Base-by-base conservation (phyloP, 805 yeast species). In the Maudiozyma serrabonitensis region DNA sequence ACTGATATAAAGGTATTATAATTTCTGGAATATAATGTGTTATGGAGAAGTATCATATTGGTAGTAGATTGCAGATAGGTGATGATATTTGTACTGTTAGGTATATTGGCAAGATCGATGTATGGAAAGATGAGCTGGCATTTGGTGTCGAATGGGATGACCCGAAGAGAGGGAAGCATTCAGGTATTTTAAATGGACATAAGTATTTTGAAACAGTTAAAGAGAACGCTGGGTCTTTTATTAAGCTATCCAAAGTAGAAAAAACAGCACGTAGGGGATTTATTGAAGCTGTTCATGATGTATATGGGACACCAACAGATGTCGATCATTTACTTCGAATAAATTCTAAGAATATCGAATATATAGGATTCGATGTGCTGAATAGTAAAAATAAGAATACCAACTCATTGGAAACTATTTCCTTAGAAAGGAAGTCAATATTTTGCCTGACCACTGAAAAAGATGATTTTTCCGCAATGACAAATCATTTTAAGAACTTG, bases 121-220 rank as follows among this genome's bases (percentile, higher is more conserved):
- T 68, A 12, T 88, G 96, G 96, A 75, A 77, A 0, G 60, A 63
- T 9, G 69, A 63, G 0, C 40, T 54, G 1, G 88, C 91, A 0
- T 63, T 78, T 13, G 97, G 97, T 0, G 73, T 90, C 3, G 96
- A 90, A 63, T 90, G 96, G 96, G 97, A 90, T 61, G 70, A 79
- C 43, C 66, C 74, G 0, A 49, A 52, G 0, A 70, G 88, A 35
- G 97, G 97, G 1, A 87, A 82, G 57, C 80, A 89, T 61, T 68
- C 76, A 53, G 98, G 98, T 0, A 50, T 60, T 1, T 52, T 79
- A 26, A 69, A 76, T 19, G 87, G 82, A 0, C 57, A 65, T 0
- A 56, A 61, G 47, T 87, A 87, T 61, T 90, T 90, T 62, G 34
- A 54, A 6, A 57, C 69, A 43, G 19, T 25, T 4, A 25, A 28